A percentile compares a stretch with the other conserved stretches of the same genome.
Evolutionary conservation across 257 asterid genomes (phyloP).

Genomic region (Scutellaria baicalensis): DNA sequence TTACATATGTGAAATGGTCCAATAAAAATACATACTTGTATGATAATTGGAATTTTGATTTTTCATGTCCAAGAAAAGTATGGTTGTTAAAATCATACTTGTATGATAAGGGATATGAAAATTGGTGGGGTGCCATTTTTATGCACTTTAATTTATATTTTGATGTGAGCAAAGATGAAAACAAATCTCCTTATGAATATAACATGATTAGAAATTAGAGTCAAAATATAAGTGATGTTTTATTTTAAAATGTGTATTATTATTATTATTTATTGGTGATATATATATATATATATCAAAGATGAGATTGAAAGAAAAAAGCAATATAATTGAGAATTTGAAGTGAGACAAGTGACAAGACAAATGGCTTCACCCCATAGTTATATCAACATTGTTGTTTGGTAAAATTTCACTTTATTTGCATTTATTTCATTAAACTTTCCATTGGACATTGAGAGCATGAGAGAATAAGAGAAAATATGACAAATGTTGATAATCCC

Average conservation of each 20-base stretch:
- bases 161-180: constrained; percentile 13
- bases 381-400: background rate
- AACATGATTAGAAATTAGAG: background rate
- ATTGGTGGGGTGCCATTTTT: background rate
- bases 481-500: background rate
- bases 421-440: background rate
- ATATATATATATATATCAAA: background rate
- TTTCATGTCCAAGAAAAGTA: too few relatives aligned
- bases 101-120: background rate
- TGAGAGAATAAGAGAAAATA: background rate
- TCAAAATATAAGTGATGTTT: background rate
- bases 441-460: background rate
- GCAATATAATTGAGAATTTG: background rate
- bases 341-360: background rate
- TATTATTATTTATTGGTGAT: background rate
- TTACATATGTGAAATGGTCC: too few relatives aligned
- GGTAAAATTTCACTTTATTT: background rate
- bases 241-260: background rate
- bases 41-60: too few relatives aligned
- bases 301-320: background rate
- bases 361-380: background rate
- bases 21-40: too few relatives aligned
- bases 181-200: background rate
- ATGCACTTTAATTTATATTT: too few relatives aligned
- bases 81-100: too few relatives aligned